Evolutionary conservation across 2,329 filamentous ascomycete genomes (phyloP).

Genomic region (Emergomyces pasteurianus): DNA sequence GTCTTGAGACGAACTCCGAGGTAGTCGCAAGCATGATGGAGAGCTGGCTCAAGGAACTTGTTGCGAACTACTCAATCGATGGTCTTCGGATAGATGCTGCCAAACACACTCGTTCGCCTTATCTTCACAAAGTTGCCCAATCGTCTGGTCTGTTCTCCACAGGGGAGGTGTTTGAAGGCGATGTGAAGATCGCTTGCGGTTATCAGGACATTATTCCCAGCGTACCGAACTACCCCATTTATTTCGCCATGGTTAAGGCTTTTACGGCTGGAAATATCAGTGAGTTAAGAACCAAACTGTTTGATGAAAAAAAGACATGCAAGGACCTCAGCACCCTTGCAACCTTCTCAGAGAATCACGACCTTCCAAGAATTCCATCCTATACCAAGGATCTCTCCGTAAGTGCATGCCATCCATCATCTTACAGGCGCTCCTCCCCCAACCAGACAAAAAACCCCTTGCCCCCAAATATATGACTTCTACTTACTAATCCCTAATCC

Average conservation of each 20-base stretch:
- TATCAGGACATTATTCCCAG: slow-evolving; percentile 34
- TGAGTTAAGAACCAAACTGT: neutral
- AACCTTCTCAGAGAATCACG: slow-evolving; percentile 49
- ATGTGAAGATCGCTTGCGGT: slow-evolving; percentile 27
- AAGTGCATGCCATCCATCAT: neutral
- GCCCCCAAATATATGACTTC: too few species aligned
- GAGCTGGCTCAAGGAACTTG: slow-evolving; percentile 29
- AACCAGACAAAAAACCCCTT: too few species aligned
- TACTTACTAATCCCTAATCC: neutral
- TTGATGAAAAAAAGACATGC: slow-evolving; percentile 23
- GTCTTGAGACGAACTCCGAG: slow-evolving; percentile 35
- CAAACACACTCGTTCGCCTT: slow-evolving; percentile 34
- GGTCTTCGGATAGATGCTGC: slow-evolving; percentile 42
- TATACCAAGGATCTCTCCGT: slow-evolving; percentile 39
- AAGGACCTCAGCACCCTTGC: slow-evolving; percentile 36
- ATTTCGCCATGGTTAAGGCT: neutral
- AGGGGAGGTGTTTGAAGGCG: slow-evolving; percentile 34
- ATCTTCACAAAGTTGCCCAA: slow-evolving; percentile 28
- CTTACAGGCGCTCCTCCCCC: too few species aligned
- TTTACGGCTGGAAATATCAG: neutral
- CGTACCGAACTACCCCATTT: slow-evolving; percentile 38
- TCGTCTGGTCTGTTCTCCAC: slow-evolving; percentile 34
- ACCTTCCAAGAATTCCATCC: slow-evolving; percentile 43
- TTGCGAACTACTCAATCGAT: slow-evolving; percentile 37
- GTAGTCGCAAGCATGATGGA: slow-evolving; percentile 30